These are phyloP conservation scores for Yamadazyma friedrichii DNA, from an alignment of 1,139 yeast species.

Conservation along the genomic window DNA sequence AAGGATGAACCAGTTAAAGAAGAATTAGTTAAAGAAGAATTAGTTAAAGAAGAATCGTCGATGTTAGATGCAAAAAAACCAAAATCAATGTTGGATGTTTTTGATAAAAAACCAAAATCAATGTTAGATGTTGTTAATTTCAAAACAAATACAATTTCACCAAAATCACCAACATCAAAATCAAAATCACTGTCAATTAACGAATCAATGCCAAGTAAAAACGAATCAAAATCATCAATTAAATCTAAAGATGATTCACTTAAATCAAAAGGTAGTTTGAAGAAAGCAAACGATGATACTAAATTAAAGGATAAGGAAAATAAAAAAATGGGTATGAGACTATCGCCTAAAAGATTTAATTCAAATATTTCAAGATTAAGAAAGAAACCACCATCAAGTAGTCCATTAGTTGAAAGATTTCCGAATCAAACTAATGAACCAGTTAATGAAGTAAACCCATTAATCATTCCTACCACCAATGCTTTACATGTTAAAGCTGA, in stretches of 20 bases:
- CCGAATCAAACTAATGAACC: not conserved
- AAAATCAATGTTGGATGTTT: slow-evolving; percentile 19
- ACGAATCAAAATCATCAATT: too few relatives aligned
- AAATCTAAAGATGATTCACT: not conserved
- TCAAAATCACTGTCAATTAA: not conserved
- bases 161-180: not conserved
- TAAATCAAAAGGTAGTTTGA: not conserved
- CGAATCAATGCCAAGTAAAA: too few relatives aligned
- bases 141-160: slow-evolving; percentile 1
- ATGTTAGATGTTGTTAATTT: slow-evolving; percentile 18
- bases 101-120: slow-evolving; percentile 9
- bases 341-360: slow-evolving; percentile 7
- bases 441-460: not conserved
- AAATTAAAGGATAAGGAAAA: too few relatives aligned
- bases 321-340: slow-evolving; percentile 1
- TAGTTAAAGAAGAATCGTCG: not conserved
- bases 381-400: slow-evolving; percentile 12
- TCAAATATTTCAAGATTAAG: slow-evolving; percentile 6
- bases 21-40: not conserved
- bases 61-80: slow-evolving; percentile 1
- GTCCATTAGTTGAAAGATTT: slow-evolving; percentile 13
- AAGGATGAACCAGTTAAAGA: not conserved
- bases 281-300: too few relatives aligned
- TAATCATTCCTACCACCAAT: not conserved
- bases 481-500: not conserved